Evolutionary conservation across 1,139 yeast species (phyloP), one percentile per base, ranked within the genome.

Genomic region (Arxiozyma slooffiae): DNA sequence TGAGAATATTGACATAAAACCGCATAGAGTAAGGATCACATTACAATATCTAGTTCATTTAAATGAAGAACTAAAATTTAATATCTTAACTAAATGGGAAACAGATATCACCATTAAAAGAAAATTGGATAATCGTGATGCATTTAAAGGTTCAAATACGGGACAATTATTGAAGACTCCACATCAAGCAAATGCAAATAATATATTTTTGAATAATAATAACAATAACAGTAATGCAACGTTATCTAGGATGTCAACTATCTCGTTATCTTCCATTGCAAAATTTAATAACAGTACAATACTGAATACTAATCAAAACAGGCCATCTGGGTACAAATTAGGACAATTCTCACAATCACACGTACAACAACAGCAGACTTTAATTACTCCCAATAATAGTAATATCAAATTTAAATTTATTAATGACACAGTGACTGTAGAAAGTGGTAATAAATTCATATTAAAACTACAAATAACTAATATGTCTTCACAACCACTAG

Each of bases 21-120:
- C 61, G 7, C 64, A 62, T 45, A 56, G 64, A 9, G 66, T 60
- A 16, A 53, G 55, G 26, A 54, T 65, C 1, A 57, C 60, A 18
- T 52, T 65, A 16, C 52, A 52, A 3, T 65, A 64, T 49, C 40
- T 41, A 16, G 49, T 61, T 2, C n/a, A 17, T 8, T 24, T 61
- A 3, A 23, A 39, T 30, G n/a, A 38, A 49, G 45, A 36, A 26
- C 38, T 30, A 46, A 23, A 22, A 44, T 38, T 60, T 44, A 62
- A 62, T 4, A 54, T 64, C n/a, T 41, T 52, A 5, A 65, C 69
- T 6, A 44, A 57, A 17, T 65, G 69, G 69, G 65, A 63, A 46
- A 64, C 68, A 4, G 68, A 63, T 38, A 60, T 65, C 4, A 60
- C 67, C 3, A 48, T 63, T 21, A 61, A 61, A 52, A 56, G 48